Percentiles rank a stretch among this genome's conserved stretches.
These are phyloP conservation scores for Colletotrichum destructivum DNA, from an alignment of 2,329 filamentous ascomycete species.

Conservation along the genomic window DNA sequence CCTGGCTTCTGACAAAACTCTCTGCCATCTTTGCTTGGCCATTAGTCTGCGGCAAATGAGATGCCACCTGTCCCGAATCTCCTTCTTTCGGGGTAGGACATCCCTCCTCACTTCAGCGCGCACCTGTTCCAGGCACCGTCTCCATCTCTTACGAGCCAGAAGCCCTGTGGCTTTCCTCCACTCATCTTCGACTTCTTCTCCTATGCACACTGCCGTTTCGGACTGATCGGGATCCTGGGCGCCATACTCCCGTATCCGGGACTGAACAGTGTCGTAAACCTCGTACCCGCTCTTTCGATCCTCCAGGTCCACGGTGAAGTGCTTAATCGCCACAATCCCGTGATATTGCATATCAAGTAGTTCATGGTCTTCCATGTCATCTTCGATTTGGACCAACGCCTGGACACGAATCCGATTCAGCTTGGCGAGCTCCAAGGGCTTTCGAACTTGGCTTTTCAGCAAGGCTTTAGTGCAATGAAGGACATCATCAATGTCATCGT, in stretches of 20 bases:
- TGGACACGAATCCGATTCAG: neutral
- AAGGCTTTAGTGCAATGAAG: slow-evolving; percentile 2
- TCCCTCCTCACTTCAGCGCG: slow-evolving; percentile 1
- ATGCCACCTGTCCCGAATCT: slow-evolving; percentile 5
- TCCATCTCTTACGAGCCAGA: slow-evolving; percentile 6
- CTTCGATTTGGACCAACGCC: neutral
- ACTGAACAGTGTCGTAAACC: neutral
- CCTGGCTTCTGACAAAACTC: neutral
- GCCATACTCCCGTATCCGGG: slow-evolving; percentile 4
- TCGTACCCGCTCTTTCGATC: slow-evolving; percentile 3
- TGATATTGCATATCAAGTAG: neutral
- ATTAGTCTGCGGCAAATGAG: slow-evolving; percentile 2
- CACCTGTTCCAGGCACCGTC: neutral
- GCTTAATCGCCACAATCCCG: neutral
- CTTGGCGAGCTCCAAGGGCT: slow-evolving; percentile 1
- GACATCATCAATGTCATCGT: slow-evolving; percentile 5
- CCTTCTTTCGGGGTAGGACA: slow-evolving; percentile 6
- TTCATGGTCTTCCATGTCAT: slow-evolving; percentile 3
- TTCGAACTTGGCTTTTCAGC: neutral
- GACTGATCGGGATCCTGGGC: neutral
- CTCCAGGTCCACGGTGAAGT: slow-evolving; percentile 2
- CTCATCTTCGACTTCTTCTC: neutral
- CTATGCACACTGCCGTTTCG: neutral
- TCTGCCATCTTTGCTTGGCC: slow-evolving; percentile 2
- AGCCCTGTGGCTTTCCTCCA: slow-evolving; percentile 6